These are phyloP conservation scores for Suillus alpinus DNA, from an alignment of 768 basidiomycete genomes.

Conservation along the genomic window DNA sequence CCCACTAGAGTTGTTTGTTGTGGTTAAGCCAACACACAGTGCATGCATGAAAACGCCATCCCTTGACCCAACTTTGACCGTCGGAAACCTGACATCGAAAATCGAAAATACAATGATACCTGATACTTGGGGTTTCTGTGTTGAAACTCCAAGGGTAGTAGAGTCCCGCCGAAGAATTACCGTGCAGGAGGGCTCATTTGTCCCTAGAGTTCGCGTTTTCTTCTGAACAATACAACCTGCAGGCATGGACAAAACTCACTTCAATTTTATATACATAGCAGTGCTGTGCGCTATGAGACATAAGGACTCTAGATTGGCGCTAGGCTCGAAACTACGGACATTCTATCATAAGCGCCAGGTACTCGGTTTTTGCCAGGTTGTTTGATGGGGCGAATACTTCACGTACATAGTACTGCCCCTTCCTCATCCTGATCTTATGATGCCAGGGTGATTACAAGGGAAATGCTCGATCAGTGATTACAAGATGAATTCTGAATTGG, in stretches of 20 bases:
- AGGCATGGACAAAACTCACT: background rate
- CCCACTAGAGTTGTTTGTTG: too few species aligned
- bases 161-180: too few species aligned
- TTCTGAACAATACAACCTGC: background rate
- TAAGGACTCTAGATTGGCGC: background rate
- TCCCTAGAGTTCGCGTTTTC: too few species aligned
- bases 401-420: background rate
- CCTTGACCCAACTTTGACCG: too few species aligned
- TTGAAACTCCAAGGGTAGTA: too few species aligned
- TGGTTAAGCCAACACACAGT: too few species aligned
- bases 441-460: background rate
- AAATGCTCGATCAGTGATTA: background rate
- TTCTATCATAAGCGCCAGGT: background rate
- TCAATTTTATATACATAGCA: background rate
- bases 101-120: too few species aligned
- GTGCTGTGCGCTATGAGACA: background rate
- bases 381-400: background rate
- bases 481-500: background rate
- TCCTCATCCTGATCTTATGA: background rate
- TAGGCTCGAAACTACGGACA: background rate
- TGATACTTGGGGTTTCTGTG: too few species aligned
- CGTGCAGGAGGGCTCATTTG: too few species aligned
- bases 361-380: background rate
- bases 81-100: too few species aligned
- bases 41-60: too few species aligned